Base-by-base conservation (phyloP, 2,329 filamentous ascomycete species). In the Arthrobotrys entomopaga region DNA sequence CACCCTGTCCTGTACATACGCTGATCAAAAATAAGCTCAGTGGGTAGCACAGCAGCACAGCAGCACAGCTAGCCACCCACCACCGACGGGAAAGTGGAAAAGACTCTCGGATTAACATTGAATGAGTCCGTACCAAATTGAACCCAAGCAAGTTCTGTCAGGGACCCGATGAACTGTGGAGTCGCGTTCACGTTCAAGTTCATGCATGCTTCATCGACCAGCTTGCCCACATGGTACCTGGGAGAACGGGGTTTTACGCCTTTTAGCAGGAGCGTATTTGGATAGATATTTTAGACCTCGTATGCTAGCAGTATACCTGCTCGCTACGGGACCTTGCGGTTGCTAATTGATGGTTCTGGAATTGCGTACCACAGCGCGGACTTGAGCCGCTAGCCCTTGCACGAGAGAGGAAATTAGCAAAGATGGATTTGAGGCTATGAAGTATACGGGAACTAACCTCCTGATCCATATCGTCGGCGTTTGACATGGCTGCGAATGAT, bases 101-200 rank as follows among this genome's bases (percentile, higher is more conserved):
- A 34, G 29, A 34, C 10, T 34, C 29, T 34, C 7, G 16, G 6
- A 16, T 46, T 5, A n/a, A 46, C 1, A 19, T 46, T 10, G 42
- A 19, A 77, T 15, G 53, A 34, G 24, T 19, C 48, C 82, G 53
- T 85, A 94, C 92, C 91, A 59, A 97, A 90, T 78, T 96, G 93
- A 0, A 89, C 87, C 88, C 91, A 97, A 6, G 94, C 90, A 81
- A 96, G 87, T 81, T 97, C 93, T 0, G 91, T 95, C 79, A 96
- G 81, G 0, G 90, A 87, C 7, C 90, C 92, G 77, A 96, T 96
- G 81, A 96, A 97, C 79, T 96, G 92, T 1, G 92, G 92, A 24
- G 94, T 97, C 5, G 93, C 92, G 81, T 96, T 97, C 76, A 92
- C 86, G 80, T 91, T 88, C 26, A 89, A 84, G 66, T 86, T 85